A percentile compares a stretch with the other conserved stretches of the same genome.
These are phyloP conservation scores for Hortiboletus flavorubellus DNA, from an alignment of 768 basidiomycete species.

Conservation along the genomic window DNA sequence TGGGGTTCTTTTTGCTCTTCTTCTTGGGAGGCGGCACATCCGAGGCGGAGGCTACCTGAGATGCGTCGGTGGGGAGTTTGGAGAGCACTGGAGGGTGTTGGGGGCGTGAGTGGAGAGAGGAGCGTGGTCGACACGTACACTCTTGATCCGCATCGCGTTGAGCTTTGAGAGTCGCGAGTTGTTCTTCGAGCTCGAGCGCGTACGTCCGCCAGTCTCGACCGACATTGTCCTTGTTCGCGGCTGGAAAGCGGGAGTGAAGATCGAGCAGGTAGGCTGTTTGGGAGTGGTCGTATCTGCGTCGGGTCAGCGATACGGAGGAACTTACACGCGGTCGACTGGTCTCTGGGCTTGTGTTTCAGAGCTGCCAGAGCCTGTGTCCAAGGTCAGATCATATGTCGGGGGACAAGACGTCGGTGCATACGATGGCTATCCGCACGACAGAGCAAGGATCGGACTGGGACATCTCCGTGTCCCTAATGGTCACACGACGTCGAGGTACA, in stretches of 20 bases:
- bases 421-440: constrained; percentile 24
- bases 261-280: constrained; percentile 28
- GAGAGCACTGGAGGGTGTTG: constrained; percentile 17
- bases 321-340: constrained; percentile 24
- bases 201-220: constrained; percentile 23
- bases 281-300: neutral
- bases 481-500: neutral
- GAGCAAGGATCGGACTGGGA: constrained; percentile 9
- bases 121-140: constrained; percentile 11
- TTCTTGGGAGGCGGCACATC: constrained; percentile 26
- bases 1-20: constrained; percentile 22
- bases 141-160: constrained; percentile 23
- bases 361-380: constrained; percentile 16
- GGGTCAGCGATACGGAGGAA: neutral
- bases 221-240: neutral
- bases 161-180: constrained; percentile 18
- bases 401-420: constrained; percentile 7
- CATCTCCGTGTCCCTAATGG: neutral
- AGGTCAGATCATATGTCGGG: neutral
- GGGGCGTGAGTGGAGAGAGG: neutral
- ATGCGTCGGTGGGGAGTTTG: constrained; percentile 12
- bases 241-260: constrained; percentile 25
- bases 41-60: constrained; percentile 10
- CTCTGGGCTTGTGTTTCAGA: constrained; percentile 26
- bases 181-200: constrained; percentile 30